Conservation (phyloP, 306 rosid genomes). For the Castanea mollissima region DNA sequence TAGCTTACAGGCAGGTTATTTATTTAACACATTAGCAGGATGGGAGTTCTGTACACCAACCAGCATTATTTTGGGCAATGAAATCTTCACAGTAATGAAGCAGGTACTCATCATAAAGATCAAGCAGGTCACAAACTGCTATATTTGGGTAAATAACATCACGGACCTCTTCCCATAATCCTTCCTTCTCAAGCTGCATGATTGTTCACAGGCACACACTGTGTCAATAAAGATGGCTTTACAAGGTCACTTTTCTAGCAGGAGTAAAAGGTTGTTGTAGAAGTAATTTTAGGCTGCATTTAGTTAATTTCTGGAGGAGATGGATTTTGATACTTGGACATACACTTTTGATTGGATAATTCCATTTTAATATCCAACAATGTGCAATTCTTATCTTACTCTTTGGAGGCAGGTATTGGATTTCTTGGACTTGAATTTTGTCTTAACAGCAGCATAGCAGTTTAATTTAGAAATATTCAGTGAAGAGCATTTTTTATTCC, state of each 20-base stretch:
- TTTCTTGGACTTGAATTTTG: neutral
- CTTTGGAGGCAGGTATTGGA: neutral
- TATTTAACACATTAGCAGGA: neutral
- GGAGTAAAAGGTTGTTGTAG: neutral
- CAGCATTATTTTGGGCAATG: neutral
- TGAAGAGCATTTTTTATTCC: neutral
- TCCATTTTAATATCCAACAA: neutral
- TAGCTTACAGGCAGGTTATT: neutral
- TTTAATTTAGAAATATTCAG: neutral
- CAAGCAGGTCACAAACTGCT: neutral
- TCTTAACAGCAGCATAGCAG: neutral
- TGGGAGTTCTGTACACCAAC: neutral
- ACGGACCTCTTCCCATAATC: neutral
- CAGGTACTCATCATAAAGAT: neutral
- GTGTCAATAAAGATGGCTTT: neutral
- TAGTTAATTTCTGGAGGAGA: neutral
- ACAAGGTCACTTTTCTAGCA: neutral
- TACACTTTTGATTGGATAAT: neutral
- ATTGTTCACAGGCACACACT: neutral
- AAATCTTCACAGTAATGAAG: neutral
- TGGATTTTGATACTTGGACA: neutral
- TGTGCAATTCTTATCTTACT: neutral
- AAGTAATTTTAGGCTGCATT: neutral
- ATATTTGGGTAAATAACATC: neutral
- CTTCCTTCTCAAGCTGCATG: neutral